Evolutionary conservation across 208 protist genomes (phyloP).

Genomic region (Trypanosoma theileri): DNA sequence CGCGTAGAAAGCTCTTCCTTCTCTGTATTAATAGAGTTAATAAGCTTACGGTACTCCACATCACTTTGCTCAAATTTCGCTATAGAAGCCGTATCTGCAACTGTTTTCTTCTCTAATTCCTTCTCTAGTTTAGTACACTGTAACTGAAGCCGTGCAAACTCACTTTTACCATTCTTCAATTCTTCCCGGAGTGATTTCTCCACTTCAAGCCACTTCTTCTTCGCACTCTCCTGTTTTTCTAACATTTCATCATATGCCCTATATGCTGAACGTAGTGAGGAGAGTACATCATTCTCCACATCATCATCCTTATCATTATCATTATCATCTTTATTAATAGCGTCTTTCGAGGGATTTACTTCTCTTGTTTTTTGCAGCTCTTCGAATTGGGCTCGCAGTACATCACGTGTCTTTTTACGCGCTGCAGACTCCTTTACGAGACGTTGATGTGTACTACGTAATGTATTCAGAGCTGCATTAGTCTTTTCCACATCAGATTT

Average conservation of each 20-base stretch:
- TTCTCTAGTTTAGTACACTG: neutral
- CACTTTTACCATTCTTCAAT: neutral
- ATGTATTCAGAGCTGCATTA: neutral
- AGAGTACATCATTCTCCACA: neutral
- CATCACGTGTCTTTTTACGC: neutral
- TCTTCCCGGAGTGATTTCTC: constrained; percentile 12
- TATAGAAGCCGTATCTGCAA: neutral
- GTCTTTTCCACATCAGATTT: constrained; percentile 13
- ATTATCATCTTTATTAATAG: neutral
- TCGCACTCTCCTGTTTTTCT: constrained; percentile 5
- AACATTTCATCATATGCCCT: constrained; percentile 9
- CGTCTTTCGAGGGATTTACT: neutral
- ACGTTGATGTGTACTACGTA: neutral
- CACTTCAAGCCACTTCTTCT: neutral
- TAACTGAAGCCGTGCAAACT: neutral
- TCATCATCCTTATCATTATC: neutral
- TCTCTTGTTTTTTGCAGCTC: neutral
- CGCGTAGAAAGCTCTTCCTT: neutral
- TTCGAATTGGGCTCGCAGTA: neutral
- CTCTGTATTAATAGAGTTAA: constrained; percentile 3
- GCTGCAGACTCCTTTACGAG: neutral
- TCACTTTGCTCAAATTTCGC: neutral
- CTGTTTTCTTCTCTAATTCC: neutral
- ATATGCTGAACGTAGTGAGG: constrained; percentile 4
- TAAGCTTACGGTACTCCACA: constrained; percentile 1